Evolutionary conservation across 345 rosid genomes (phyloP), one percentile per base, ranked within the genome.

Genomic region (Isatis tinctoria): DNA sequence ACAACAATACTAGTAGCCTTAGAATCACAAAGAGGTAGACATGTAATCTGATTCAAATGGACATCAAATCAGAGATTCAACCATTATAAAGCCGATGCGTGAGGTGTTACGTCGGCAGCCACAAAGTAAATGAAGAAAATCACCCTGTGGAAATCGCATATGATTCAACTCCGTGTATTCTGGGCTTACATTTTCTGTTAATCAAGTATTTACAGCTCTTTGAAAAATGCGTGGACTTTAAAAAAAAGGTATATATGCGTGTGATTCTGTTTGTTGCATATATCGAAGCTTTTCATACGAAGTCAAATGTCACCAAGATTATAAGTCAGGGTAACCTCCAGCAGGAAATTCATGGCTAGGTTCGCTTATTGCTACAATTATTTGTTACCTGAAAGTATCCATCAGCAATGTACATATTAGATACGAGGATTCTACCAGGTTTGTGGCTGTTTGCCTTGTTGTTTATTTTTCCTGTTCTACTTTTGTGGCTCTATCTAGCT

Each of bases 401-500:
- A 92, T 95, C 73, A 90, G 87, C 92, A 95, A 95, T 84, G 97
- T 95, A 75, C 99, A 95, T 85, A 80, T 95, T 76, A 86, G 99
- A 91, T 90, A 87, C 47, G 99, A 95, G 84, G 97, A 95, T 82
- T 87, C 88, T 53, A 71, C 83, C 76, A 95, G 96, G 99, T 95
- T 74, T 67, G 86, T 79, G 68, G 58, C 56, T 69, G 47, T 65
- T 37, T 65, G 39, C 44, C 61, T 60, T 67, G 57, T 8, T 18
- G 9, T 40, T 43, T 67, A 27, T 17, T 22, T 40, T 47, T 12
- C 14, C 12, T 63, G 54, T 49, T 45, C 18, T 61, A 39, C 30
- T 40, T 72, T 26, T 70, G 27, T 48, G 56, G 59, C 20, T 45
- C 52, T 64, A 32, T 80, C 67, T 66, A 39, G 16, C 53, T 74